Base-by-base conservation (phyloP, 495 filamentous ascomycete genomes). In the Daldinia loculata region DNA sequence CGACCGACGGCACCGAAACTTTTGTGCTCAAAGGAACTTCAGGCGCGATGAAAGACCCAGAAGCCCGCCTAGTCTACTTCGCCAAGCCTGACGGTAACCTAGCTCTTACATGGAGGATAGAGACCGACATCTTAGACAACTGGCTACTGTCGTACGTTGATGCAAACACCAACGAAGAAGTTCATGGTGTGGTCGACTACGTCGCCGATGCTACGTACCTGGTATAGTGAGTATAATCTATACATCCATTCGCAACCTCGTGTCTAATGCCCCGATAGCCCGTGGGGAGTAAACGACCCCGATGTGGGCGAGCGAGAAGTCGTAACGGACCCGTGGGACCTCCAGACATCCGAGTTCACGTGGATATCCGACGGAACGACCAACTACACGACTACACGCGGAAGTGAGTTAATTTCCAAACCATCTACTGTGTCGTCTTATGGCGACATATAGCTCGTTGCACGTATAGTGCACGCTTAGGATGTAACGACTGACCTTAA, bases 121-220 rank as follows among this genome's bases (percentile, higher is more conserved):
- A 85, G 75, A 85, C 84, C 0, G 83, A 86, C 53, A 67, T 85
- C 34, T 57, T 81, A 32, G 78, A 79, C 66, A 85, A 85, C 75
- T 86, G 82, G 81, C 79, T 86, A 26, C 63, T 86, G 50, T 81
- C 82, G 12, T 86, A 85, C 67, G 79, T 82, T 57, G 81, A 85
- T 52, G 84, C 84, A 8, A 70, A 66, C 8, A 72, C 75, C 41
- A 80, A 76, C 22, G 70, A 78, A n/a, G 66, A 80, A 34, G 67
- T 86, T 29, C 74, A 82, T 24, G 82, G 75, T 34, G 81, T 82
- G 11, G 79, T 83, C 11, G 81, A 86, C 69, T 86, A 83, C 55
- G 78, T 81, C 48, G 76, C 81, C 22, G 84, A 85, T 61, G 83
- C 82, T 19, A 77, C 74, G n/a, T 82, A 83, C 69, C 71, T 79